Evolutionary conservation across 2,329 filamentous ascomycete genomes (phyloP).

Genomic region (Emmonsiellopsis sp.): DNA sequence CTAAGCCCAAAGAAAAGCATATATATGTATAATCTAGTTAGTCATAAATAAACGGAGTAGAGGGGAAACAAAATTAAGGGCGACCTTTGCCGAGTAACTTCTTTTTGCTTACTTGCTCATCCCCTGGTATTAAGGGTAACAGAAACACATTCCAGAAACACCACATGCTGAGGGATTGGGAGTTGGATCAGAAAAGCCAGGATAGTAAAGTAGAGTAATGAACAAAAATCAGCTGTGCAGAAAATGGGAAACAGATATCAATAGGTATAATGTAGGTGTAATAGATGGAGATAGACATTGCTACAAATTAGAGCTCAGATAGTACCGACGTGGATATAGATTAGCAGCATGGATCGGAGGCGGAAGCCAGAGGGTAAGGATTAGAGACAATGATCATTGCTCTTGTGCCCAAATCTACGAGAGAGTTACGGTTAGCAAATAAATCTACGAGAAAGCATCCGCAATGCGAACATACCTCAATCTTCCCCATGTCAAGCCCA

Average conservation of each 20-base stretch:
- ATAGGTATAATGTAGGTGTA: too few relatives aligned
- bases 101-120: not conserved
- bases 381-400: constrained; percentile 1
- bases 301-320: too few relatives aligned
- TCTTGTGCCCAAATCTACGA: constrained; percentile 15
- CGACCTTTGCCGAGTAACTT: not conserved
- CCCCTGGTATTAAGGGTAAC: not conserved
- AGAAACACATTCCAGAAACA: constrained; percentile 1
- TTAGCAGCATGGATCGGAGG: not conserved
- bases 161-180: constrained; percentile 4
- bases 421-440: not conserved
- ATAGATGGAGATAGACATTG: too few relatives aligned
- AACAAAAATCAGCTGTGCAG: not conserved
- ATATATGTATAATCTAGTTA: not conserved
- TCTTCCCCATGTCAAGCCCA: constrained; percentile 74
- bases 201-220: not conserved
- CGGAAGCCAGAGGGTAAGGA: not conserved
- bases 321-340: not conserved
- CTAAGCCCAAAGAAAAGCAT: not conserved
- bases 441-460: not conserved
- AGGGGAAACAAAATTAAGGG: not conserved
- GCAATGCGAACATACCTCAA: constrained; percentile 62
- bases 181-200: not conserved
- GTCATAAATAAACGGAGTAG: not conserved
- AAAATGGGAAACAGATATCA: not conserved